Conservation (phyloP, 2,329 filamentous ascomycete genomes). For the Ophiosphaerella korrae region DNA sequence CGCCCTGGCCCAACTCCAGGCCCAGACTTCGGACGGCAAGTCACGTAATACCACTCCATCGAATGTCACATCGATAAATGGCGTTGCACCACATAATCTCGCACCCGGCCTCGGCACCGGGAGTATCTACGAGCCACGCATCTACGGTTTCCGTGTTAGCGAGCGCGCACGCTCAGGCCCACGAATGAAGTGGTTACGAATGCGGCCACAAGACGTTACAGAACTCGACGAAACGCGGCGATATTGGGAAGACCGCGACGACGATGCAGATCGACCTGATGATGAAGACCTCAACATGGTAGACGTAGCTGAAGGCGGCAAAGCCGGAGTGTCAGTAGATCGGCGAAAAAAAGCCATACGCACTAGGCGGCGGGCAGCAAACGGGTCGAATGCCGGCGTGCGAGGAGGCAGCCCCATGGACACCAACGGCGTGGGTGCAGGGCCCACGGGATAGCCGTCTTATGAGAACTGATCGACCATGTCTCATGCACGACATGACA, state of each 20-base stretch:
- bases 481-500: not conserved
- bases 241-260: slow-evolving; percentile 51
- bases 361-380: slow-evolving; percentile 42
- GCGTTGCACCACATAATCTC: slow-evolving; percentile 83
- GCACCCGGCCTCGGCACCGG: slow-evolving; percentile 81
- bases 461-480: not conserved
- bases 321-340: slow-evolving; percentile 28
- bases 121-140: slow-evolving; percentile 90
- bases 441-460: slow-evolving; percentile 22
- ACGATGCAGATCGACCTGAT: slow-evolving; percentile 42
- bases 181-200: slow-evolving; percentile 94
- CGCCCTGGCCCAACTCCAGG: slow-evolving; percentile 43
- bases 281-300: slow-evolving; percentile 49
- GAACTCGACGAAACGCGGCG: slow-evolving; percentile 76
- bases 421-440: slow-evolving; percentile 45
- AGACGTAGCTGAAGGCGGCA: slow-evolving; percentile 40
- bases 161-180: slow-evolving; percentile 89
- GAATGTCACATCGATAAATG: slow-evolving; percentile 68
- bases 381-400: slow-evolving; percentile 32
- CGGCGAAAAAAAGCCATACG: slow-evolving; percentile 46
- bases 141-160: slow-evolving; percentile 95
- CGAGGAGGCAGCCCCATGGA: slow-evolving; percentile 48
- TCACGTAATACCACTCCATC: slow-evolving; percentile 41
- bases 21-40: slow-evolving; percentile 41
- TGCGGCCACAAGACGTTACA: slow-evolving; percentile 77